These are phyloP conservation scores for Eremomyces bilateralis DNA, from an alignment of 495 filamentous ascomycete species.

Conservation along the genomic window DNA sequence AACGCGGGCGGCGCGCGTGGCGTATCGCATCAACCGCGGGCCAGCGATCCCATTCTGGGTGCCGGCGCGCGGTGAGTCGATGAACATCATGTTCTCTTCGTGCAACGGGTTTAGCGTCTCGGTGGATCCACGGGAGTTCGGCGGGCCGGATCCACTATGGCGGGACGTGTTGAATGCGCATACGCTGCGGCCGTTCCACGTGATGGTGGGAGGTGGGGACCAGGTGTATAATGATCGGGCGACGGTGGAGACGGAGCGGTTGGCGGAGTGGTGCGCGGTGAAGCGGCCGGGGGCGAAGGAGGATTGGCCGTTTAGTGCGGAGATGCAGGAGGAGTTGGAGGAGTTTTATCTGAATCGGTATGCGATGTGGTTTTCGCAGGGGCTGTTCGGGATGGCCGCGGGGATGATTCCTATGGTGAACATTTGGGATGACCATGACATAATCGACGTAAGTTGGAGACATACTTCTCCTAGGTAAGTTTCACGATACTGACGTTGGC, in stretches of 20 bases:
- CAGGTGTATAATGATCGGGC: constrained; percentile 88
- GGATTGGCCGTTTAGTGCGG: constrained; percentile 41
- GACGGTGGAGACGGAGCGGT: constrained; percentile 46
- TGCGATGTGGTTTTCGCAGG: constrained; percentile 82
- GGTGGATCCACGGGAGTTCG: constrained; percentile 55
- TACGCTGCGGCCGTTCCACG: constrained; percentile 83
- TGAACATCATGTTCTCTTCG: constrained; percentile 98
- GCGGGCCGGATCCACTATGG: constrained; percentile 91
- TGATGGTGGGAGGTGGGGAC: constrained; percentile 95
- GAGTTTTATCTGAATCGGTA: constrained; percentile 72
- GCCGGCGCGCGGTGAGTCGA: constrained; percentile 58
- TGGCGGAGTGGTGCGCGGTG: constrained; percentile 63
- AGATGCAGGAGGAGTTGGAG: constrained; percentile 73
- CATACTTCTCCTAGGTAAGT: too few relatives aligned
- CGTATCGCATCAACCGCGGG: constrained; percentile 85
- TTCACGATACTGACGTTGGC: constrained; percentile 7
- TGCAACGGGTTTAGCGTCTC: constrained; percentile 86
- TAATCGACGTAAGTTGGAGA: constrained; percentile 51
- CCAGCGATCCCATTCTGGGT: constrained; percentile 90
- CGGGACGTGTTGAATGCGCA: constrained; percentile 85
- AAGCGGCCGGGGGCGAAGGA: constrained; percentile 66
- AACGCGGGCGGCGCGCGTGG: constrained; percentile 56
- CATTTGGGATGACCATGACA: constrained; percentile 94
- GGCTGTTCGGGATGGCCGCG: constrained; percentile 75
- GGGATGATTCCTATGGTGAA: constrained; percentile 97